Conservation (phyloP, 257 asterid genomes). For the Ligustrum vulgare region DNA sequence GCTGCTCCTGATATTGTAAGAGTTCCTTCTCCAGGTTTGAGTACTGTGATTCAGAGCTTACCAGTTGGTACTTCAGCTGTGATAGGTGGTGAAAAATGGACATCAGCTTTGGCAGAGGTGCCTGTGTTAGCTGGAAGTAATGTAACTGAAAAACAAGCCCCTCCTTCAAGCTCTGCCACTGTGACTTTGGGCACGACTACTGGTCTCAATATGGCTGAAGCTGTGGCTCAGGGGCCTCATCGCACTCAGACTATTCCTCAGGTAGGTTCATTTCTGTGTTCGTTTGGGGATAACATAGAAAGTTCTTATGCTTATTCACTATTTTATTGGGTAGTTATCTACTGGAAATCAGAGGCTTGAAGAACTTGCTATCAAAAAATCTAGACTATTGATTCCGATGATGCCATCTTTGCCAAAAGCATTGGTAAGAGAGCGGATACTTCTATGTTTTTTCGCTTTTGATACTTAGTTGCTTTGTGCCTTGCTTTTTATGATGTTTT, state of each 20-base stretch:
- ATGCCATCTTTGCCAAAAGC: conserved; percentile 71
- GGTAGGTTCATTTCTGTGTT: conserved; percentile 37
- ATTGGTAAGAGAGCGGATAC: conserved; percentile 48
- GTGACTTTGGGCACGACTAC: conserved; percentile 36
- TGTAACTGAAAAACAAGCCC: conserved; percentile 40
- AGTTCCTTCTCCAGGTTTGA: conserved; percentile 70
- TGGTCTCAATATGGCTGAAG: conserved; percentile 79
- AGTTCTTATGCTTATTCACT: conserved; percentile 22
- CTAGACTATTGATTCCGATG: conserved; percentile 83
- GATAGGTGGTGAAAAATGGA: conserved; percentile 70
- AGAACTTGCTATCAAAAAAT: conserved; percentile 85
- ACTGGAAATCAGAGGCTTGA: conserved; percentile 73
- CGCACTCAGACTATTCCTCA: conserved; percentile 57
- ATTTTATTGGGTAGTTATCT: conserved; percentile 45
- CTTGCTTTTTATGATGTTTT: neutral
- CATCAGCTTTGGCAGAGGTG: conserved; percentile 75
- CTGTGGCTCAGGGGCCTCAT: conserved; percentile 67
- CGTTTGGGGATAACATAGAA: neutral
- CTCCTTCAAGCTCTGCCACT: conserved; percentile 38
- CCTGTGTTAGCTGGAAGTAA: conserved; percentile 43
- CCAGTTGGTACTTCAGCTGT: conserved; percentile 47
- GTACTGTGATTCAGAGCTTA: conserved; percentile 50
- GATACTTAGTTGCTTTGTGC: conserved; percentile 9
- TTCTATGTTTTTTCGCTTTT: conserved; percentile 7
- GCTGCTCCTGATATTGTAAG: conserved; percentile 53